A percentile compares a stretch with the other conserved stretches of the same genome.
These are phyloP conservation scores for Withania somnifera DNA, from an alignment of 305 asterid genomes.

Conservation along the genomic window DNA sequence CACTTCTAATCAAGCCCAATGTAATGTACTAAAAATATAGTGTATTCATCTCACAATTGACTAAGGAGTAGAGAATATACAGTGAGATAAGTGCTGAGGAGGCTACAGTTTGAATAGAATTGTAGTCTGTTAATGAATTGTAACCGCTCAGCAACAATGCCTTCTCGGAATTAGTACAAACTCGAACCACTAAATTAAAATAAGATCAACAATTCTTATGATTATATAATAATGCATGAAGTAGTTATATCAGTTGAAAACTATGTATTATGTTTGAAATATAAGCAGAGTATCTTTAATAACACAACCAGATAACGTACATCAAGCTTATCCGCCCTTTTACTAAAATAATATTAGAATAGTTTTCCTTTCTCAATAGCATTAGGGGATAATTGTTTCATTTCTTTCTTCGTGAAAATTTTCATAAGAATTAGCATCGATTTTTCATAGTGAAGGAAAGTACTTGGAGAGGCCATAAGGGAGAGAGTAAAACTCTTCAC, in stretches of 20 bases:
- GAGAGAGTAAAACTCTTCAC: constrained; percentile 71
- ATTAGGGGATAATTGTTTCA: not conserved
- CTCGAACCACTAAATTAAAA: not conserved
- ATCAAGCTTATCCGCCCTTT: not conserved
- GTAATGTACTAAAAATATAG: too few species aligned
- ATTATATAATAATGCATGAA: not conserved
- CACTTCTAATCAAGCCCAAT: not conserved
- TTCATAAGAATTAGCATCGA: not conserved
- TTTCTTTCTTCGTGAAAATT: not conserved
- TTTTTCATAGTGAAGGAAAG: constrained; percentile 51
- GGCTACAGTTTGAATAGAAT: not conserved
- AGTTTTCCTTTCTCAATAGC: not conserved
- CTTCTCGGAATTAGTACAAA: not conserved
- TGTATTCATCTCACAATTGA: too few species aligned
- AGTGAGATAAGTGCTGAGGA: not conserved
- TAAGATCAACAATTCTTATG: not conserved
- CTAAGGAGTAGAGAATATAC: not conserved
- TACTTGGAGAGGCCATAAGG: constrained; percentile 66
- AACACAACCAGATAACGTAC: not conserved
- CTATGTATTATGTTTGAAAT: not conserved
- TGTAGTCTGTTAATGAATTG: not conserved
- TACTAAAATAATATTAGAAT: not conserved
- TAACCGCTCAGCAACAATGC: not conserved
- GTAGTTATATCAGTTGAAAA: not conserved
- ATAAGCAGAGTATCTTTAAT: not conserved